A percentile compares a stretch with the other conserved stretches of the same genome.
Conservation (phyloP, 1,284 basidiomycete genomes). For the Malassezia nana region DNA sequence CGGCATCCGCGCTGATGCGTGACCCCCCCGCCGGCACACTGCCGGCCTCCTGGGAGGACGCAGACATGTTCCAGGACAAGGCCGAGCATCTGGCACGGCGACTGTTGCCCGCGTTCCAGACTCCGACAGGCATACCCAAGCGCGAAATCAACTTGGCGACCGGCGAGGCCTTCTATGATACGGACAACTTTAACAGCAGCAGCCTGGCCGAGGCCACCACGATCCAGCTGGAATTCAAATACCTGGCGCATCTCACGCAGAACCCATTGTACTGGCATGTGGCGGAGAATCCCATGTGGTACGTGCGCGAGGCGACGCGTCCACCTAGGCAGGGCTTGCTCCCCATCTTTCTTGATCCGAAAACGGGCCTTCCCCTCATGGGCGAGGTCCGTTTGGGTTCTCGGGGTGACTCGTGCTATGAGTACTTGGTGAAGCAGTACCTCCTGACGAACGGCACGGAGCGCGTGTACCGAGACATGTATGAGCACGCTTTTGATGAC, state of each 20-base stretch:
- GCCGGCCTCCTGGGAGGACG: slow-evolving; percentile 24
- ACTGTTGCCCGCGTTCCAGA: slow-evolving; percentile 66
- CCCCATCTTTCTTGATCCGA: slow-evolving; percentile 66
- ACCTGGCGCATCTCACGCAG: slow-evolving; percentile 69
- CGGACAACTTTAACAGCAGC: slow-evolving; percentile 59
- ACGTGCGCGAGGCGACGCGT: slow-evolving; percentile 20
- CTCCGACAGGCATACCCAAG: slow-evolving; percentile 65
- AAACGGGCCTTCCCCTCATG: slow-evolving; percentile 61
- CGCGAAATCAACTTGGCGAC: slow-evolving; percentile 67
- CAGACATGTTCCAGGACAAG: slow-evolving; percentile 37
- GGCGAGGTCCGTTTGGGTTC: slow-evolving; percentile 80
- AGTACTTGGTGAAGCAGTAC: slow-evolving; percentile 61
- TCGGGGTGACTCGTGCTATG: slow-evolving; percentile 87
- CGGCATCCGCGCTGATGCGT: slow-evolving; percentile 53
- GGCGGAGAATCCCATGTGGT: slow-evolving; percentile 55
- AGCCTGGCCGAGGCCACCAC: slow-evolving; percentile 58
- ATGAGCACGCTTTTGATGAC: slow-evolving; percentile 69
- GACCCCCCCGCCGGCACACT: slow-evolving; percentile 28
- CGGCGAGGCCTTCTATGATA: slow-evolving; percentile 59
- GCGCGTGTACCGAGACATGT: slow-evolving; percentile 73
- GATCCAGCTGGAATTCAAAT: slow-evolving; percentile 57
- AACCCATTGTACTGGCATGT: slow-evolving; percentile 70
- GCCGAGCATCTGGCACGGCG: slow-evolving; percentile 67
- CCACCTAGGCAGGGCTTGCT: slow-evolving; percentile 61
- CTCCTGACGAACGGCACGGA: slow-evolving; percentile 59